A percentile compares a stretch with the other conserved stretches of the same genome.
phyloP scores from a whole-genome alignment of 139 green algal species.

The Coccomyxa sp. region DNA sequence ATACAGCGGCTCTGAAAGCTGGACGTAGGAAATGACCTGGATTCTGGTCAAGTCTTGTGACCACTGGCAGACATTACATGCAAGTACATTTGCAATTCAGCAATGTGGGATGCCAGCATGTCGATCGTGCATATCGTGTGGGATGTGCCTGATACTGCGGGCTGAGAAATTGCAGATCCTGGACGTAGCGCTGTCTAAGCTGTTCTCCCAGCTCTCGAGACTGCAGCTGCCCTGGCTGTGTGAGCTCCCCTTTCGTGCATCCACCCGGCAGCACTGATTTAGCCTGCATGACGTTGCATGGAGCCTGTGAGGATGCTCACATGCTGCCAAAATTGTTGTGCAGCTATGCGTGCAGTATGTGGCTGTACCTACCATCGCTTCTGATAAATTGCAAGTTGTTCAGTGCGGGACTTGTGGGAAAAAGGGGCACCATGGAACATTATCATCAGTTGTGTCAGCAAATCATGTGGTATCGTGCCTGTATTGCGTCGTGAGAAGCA shows the following conservation, averaged over 20 bases:
- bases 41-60: neutral
- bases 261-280: slow-evolving; percentile 36
- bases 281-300: slow-evolving; percentile 21
- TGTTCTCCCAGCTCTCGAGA: slow-evolving; percentile 53
- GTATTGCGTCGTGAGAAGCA: slow-evolving; percentile 35
- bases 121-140: too few species aligned
- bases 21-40: neutral
- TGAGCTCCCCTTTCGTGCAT: slow-evolving; percentile 73
- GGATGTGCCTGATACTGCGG: slow-evolving; percentile 11
- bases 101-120: neutral
- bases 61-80: neutral
- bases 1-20: neutral
- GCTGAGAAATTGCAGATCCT: slow-evolving; percentile 40
- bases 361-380: too few species aligned
- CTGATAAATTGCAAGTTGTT: neutral
- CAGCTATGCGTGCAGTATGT: too few species aligned
- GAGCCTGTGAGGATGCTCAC: neutral
- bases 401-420: neutral
- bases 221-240: slow-evolving; percentile 57
- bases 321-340: neutral
- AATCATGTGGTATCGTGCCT: slow-evolving; percentile 28
- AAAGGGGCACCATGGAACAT: neutral
- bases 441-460: neutral
- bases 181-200: slow-evolving; percentile 54
- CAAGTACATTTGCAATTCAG: neutral